A percentile compares a stretch with the other conserved stretches of the same genome.
Evolutionary conservation across 2,329 filamentous ascomycete species (phyloP).

Genomic region (Scytalidium lignicola): DNA sequence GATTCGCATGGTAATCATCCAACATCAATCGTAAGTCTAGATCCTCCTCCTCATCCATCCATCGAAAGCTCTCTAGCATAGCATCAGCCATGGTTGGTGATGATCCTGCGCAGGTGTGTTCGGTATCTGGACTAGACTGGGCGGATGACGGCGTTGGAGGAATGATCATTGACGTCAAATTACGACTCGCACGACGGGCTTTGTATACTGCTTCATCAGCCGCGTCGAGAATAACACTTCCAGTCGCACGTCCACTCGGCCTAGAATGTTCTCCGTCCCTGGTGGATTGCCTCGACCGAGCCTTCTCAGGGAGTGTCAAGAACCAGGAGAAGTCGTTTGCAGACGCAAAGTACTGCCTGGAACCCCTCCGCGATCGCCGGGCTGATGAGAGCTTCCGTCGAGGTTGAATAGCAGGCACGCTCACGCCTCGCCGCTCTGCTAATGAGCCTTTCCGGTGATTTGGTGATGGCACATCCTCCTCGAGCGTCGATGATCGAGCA

Average conservation of each 20-base stretch:
- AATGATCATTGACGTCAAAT: conserved; percentile 27
- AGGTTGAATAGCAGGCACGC: conserved; percentile 18
- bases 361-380: conserved; percentile 21
- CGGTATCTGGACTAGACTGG: conserved; percentile 16
- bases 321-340: conserved; percentile 63
- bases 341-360: conserved; percentile 31
- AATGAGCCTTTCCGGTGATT: conserved; percentile 16
- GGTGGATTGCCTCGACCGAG: conserved; percentile 63
- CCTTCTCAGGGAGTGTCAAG: conserved; percentile 65
- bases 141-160: conserved; percentile 20
- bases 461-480: conserved; percentile 22
- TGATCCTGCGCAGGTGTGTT: conserved; percentile 7
- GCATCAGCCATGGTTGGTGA: conserved; percentile 21
- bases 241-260: conserved; percentile 56
- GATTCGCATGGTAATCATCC: conserved; percentile 65
- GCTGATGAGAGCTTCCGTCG: conserved; percentile 16
- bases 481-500: conserved; percentile 28
- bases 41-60: conserved; percentile 69
- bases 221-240: conserved; percentile 50
- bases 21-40: conserved; percentile 62
- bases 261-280: conserved; percentile 21
- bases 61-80: conserved; percentile 63
- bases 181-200: conserved; percentile 35
- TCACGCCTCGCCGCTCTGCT: conserved; percentile 24
- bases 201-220: conserved; percentile 53